Evolutionary conservation across 108 stramenopile genomes (phyloP).

Genomic region (Pseudonitzschia delicatissima): DNA sequence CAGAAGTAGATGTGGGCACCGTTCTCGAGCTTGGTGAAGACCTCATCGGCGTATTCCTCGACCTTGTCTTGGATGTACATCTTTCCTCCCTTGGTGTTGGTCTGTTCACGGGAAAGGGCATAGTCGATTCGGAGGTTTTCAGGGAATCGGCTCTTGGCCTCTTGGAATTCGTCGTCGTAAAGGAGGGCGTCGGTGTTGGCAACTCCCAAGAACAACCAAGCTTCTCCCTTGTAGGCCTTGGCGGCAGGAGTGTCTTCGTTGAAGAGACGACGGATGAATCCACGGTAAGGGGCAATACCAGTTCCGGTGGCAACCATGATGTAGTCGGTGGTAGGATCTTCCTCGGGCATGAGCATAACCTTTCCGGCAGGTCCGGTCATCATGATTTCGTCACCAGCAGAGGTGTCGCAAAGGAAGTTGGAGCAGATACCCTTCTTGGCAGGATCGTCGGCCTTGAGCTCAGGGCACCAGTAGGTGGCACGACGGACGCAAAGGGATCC

Average conservation of each 20-base stretch:
- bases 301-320: slow-evolving; percentile 99
- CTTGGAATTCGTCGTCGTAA: slow-evolving; percentile 97
- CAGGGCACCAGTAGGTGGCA: slow-evolving; percentile 94
- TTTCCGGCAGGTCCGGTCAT: slow-evolving; percentile 97
- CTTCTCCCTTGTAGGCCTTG: slow-evolving; percentile 88
- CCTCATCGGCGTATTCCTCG: slow-evolving; percentile 89
- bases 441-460: slow-evolving; percentile 93
- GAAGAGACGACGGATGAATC: slow-evolving; percentile 95
- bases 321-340: slow-evolving; percentile 89
- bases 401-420: slow-evolving; percentile 96
- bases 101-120: slow-evolving; percentile 92
- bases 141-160: slow-evolving; percentile 76
- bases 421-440: slow-evolving; percentile 99
- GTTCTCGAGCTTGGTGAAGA: slow-evolving; percentile 87
- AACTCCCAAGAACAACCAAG: slow-evolving; percentile 98
- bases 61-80: slow-evolving; percentile 99
- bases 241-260: slow-evolving; percentile 92
- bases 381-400: slow-evolving; percentile 82
- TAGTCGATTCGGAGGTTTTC: slow-evolving; percentile 94
- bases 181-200: slow-evolving; percentile 95
- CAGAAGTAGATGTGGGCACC: slow-evolving; percentile 99
- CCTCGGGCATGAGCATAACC: slow-evolving; percentile 98
- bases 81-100: slow-evolving; percentile 93
- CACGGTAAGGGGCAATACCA: slow-evolving; percentile 97
- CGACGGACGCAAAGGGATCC: slow-evolving; percentile 96